Evolutionary conservation across 352 stramenopile genomes (phyloP).

Genomic region (Pythium rishiriense): DNA sequence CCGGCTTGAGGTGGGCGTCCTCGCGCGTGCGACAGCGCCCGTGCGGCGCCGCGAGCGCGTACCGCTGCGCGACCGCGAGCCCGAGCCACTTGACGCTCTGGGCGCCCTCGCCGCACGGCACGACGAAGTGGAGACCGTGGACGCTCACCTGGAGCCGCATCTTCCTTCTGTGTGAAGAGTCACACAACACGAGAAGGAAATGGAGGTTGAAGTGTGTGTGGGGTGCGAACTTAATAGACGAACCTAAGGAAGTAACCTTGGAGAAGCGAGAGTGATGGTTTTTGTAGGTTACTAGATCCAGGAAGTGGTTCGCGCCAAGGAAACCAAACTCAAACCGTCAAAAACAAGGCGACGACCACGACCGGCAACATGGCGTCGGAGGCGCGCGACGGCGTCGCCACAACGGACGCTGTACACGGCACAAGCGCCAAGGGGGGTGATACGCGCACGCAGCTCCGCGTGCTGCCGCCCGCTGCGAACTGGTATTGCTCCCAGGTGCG

Average conservation of each 20-base stretch:
- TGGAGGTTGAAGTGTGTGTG: slow-evolving; percentile 10
- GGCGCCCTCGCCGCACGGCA: slow-evolving; percentile 76
- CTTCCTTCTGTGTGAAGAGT: slow-evolving; percentile 7
- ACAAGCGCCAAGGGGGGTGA: not conserved
- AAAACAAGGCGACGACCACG: not conserved
- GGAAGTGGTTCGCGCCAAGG: slow-evolving; percentile 8
- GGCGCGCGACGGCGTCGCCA: not conserved
- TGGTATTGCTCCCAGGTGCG: slow-evolving; percentile 79
- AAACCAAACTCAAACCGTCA: not conserved
- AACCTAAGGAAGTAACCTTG: not conserved
- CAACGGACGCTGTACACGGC: too few relatives aligned
- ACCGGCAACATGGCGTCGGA: slow-evolving; percentile 2
- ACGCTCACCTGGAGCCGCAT: slow-evolving; percentile 76
- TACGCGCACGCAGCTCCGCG: slow-evolving; percentile 27
- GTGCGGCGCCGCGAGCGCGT: slow-evolving; percentile 62
- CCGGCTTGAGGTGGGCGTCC: slow-evolving; percentile 70
- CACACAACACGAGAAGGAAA: too few relatives aligned
- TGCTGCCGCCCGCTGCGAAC: slow-evolving; percentile 68
- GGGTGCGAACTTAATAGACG: not conserved
- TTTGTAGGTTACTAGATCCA: slow-evolving; percentile 6
- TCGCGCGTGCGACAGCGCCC: slow-evolving; percentile 73
- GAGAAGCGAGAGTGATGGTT: slow-evolving; percentile 12
- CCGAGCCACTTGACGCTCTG: slow-evolving; percentile 87
- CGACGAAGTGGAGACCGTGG: slow-evolving; percentile 62
- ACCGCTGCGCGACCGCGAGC: slow-evolving; percentile 74